Evolutionary conservation across 768 basidiomycete genomes (phyloP), one percentile per base, ranked within the genome.

Genomic region (Lentinula lateritia): DNA sequence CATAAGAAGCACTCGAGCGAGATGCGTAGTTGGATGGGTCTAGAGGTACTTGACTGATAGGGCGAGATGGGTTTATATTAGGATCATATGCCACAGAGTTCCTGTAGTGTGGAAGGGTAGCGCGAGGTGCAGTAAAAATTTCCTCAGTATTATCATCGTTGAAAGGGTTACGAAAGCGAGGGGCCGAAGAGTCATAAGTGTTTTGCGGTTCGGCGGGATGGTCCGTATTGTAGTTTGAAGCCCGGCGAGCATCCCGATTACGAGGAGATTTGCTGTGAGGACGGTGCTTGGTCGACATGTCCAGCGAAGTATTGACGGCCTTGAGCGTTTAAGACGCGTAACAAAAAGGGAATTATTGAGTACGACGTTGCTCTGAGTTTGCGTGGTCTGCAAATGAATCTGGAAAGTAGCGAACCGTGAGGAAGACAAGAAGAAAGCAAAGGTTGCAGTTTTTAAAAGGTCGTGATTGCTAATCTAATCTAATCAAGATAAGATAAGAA

Each of bases 1-100:
- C 15, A 7, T 23, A 23, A 9, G 55, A 43, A 20, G 41, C 3
- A 28, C 42, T 42, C 12, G 55, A 18, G 10, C 39, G 12, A 35
- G 12, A 10, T 55, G 55, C 1, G 15, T 8, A 42, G 34, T 59
- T 13, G 2, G 48, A 50, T 32, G 53, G 48, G 35, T 43, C 62
- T 36, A 64, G 63, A 60, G 64, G 64, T n/a, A 63, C 50, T 42
- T 64, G 61, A 63, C 66, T 65, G 62, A 68, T 58, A 35, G 63
- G 69, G n/a, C 72, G 72, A 32, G 65, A 59, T 28, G 53, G 2
- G n/a, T 55, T 23, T 8, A 15, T 32, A 9, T 23, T 6, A 18
- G n/a, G 16, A 55, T 55, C 36, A 41, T 38, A 18, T 10, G 53
- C 38, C 20, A 28, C 13, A n/a, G 38, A 41, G 38, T 42, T 32